A percentile compares a stretch with the other conserved stretches of the same genome.
Conservation (phyloP, 2,329 filamentous ascomycete species). For the Aureobasidium sp. region DNA sequence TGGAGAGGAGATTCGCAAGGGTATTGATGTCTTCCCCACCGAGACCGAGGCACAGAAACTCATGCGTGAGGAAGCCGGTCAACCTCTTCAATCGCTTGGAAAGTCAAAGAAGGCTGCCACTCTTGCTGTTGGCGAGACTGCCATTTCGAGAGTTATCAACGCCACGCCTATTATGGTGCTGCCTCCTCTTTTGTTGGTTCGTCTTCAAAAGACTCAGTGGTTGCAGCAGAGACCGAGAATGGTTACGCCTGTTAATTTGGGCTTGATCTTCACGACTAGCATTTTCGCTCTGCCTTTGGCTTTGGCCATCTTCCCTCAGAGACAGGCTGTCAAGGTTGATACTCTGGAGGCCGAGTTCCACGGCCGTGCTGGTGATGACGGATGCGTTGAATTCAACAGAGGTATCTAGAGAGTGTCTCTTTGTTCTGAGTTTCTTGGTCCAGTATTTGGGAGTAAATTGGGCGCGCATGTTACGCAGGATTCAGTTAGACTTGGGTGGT, state of each 20-base stretch:
- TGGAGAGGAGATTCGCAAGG: constrained; percentile 83
- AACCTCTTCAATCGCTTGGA: constrained; percentile 53
- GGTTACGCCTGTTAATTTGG: constrained; percentile 76
- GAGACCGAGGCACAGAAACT: constrained; percentile 60
- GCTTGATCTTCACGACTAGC: constrained; percentile 76
- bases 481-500: too few relatives aligned
- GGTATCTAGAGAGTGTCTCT: constrained; percentile 50
- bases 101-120: constrained; percentile 83
- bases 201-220: constrained; percentile 77
- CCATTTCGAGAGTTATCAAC: constrained; percentile 83
- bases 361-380: constrained; percentile 66
- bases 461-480: too few relatives aligned
- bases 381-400: constrained; percentile 91
- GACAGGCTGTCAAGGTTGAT: constrained; percentile 69
- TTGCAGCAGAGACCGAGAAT: constrained; percentile 66
- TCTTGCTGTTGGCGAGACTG: constrained; percentile 86
- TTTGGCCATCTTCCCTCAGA: constrained; percentile 84
- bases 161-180: constrained; percentile 96
- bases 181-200: constrained; percentile 76
- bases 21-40: constrained; percentile 87
- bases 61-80: constrained; percentile 34
- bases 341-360: constrained; percentile 81
- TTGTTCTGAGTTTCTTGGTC: background rate
- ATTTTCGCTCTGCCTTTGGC: constrained; percentile 84
- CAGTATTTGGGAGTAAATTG: too few relatives aligned